Percentiles rank a stretch among this genome's conserved stretches.
Conservation (phyloP, 2,329 filamentous ascomycete species). For the Xylariaceae sp. region DNA sequence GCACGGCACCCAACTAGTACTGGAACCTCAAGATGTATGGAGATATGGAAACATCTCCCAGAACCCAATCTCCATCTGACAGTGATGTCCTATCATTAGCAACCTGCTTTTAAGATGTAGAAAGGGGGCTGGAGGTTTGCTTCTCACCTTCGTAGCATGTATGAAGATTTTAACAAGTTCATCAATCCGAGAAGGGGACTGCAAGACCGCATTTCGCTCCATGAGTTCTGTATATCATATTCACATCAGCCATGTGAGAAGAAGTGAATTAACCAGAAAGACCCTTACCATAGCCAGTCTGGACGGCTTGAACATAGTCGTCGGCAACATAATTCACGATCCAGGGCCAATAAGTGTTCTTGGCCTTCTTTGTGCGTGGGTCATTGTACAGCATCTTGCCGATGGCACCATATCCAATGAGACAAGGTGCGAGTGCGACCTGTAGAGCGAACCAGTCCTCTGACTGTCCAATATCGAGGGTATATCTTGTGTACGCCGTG, state of each 20-base stretch:
- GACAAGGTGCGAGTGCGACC: slow-evolving; percentile 77
- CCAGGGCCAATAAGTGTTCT: slow-evolving; percentile 83
- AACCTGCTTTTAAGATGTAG: background rate
- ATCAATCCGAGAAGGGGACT: slow-evolving; percentile 72
- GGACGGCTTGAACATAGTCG: slow-evolving; percentile 72
- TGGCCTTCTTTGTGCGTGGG: slow-evolving; percentile 55
- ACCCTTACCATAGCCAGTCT: slow-evolving; percentile 61
- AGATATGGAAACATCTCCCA: slow-evolving; percentile 50
- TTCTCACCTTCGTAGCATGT: slow-evolving; percentile 73
- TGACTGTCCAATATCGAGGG: slow-evolving; percentile 82
- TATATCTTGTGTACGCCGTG: slow-evolving; percentile 73
- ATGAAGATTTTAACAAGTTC: slow-evolving; percentile 82
- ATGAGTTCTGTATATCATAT: slow-evolving; percentile 55
- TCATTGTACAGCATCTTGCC: slow-evolving; percentile 66
- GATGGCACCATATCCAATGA: slow-evolving; percentile 83
- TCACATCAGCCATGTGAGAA: background rate
- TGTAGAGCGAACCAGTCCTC: slow-evolving; percentile 87
- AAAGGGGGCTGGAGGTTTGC: background rate
- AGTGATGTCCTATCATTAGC: slow-evolving; percentile 7
- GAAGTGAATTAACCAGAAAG: background rate
- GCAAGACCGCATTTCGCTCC: slow-evolving; percentile 68
- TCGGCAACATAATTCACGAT: slow-evolving; percentile 83
- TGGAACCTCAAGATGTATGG: too few species aligned
- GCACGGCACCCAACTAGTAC: too few species aligned
- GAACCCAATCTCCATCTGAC: slow-evolving; percentile 52